These are phyloP conservation scores for Drechslerella stenobrocha DNA, from an alignment of 2,329 filamentous ascomycete genomes.

Conservation along the genomic window DNA sequence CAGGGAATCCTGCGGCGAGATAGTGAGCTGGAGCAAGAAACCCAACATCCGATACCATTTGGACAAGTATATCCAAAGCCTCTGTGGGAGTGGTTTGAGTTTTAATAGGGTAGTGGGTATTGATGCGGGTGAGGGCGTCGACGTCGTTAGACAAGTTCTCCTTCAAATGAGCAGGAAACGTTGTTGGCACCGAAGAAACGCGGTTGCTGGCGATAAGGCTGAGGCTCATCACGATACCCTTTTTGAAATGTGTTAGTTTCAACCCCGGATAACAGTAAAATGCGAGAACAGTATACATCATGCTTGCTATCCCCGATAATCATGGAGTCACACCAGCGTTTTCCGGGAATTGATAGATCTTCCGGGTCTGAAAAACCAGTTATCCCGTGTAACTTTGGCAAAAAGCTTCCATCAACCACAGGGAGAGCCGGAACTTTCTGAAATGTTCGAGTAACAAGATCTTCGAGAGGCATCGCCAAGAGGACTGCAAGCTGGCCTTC, in stretches of 20 bases:
- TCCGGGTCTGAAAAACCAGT: conserved; percentile 38
- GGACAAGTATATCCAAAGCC: conserved; percentile 32
- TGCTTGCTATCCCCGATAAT: conserved; percentile 39
- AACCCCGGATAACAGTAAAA: neutral
- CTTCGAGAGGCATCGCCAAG: conserved; percentile 20
- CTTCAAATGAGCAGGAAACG: conserved; percentile 38
- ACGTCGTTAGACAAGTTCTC: conserved; percentile 27
- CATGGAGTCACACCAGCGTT: conserved; percentile 33
- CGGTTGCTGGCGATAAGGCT: conserved; percentile 24
- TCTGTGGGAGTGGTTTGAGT: conserved; percentile 13
- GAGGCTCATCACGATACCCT: conserved; percentile 41
- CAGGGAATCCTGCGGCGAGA: conserved; percentile 34
- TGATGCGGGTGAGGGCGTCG: conserved; percentile 29
- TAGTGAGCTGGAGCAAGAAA: conserved; percentile 43
- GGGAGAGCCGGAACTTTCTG: conserved; percentile 33
- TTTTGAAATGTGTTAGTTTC: neutral
- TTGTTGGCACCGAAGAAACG: conserved; percentile 22
- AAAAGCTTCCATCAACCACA: conserved; percentile 26
- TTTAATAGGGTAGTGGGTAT: conserved; percentile 35
- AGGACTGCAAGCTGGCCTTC: conserved; percentile 25
- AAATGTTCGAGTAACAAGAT: conserved; percentile 30
- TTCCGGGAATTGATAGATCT: conserved; percentile 36
- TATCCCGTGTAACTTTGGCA: conserved; percentile 41
- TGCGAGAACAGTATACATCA: conserved; percentile 12
- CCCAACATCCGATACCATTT: conserved; percentile 38